Base-by-base conservation (phyloP, 2,329 filamentous ascomycete genomes). In the Aspergillus terreus region DNA sequence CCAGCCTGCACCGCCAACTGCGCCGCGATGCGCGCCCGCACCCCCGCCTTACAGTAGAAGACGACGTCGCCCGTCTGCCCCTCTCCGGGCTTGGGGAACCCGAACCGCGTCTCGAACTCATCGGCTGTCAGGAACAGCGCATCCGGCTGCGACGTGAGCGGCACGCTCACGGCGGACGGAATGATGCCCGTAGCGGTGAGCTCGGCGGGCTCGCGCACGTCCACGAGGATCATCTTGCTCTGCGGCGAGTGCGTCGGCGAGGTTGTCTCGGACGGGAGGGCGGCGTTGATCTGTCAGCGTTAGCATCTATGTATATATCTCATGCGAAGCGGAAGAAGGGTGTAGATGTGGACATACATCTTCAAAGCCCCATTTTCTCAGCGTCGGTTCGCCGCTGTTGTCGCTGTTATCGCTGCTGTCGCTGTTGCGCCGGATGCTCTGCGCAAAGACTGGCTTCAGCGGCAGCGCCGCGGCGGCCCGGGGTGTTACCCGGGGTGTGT, bases 1-100 rank as follows among this genome's bases (percentile, higher is more conserved):
- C 92, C 92, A 2, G 85, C 86, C 66, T 88, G 81, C 61, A 78
- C 77, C 27, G 94, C 94, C 69, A 96, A 71, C 58, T 81, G 79
- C 6, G 91, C 91, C 6, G 92, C 92, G 0, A 88, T 82, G 43
- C 79, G 77, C 61, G 89, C 90, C 66, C 94, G 79, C 57, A 97
- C 89, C 2, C 94, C 94, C 0, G 92, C 86, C 75, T 90, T 95
- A 75, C 94, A 99, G 71, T 96, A 97, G 64, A 97, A 94, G 4
- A 97, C 79, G 12, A 96, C 62, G 5, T 49, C 47, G 44, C 17
- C 40, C 3, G 58, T 42, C 21, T 58, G 61, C 3, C 59, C 69
- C 58, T 82, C 77, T 2, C 63, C 62, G 0, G 86, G 92, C 54
- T 89, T 87, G 53, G 79, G 74, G 65, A 88, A 95, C 4, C 90